Evolutionary conservation across 371 early-diverging fungal genomes (phyloP), one percentile per base, ranked within the genome.

Genomic region (Syncephalastrum contaminatum): DNA sequence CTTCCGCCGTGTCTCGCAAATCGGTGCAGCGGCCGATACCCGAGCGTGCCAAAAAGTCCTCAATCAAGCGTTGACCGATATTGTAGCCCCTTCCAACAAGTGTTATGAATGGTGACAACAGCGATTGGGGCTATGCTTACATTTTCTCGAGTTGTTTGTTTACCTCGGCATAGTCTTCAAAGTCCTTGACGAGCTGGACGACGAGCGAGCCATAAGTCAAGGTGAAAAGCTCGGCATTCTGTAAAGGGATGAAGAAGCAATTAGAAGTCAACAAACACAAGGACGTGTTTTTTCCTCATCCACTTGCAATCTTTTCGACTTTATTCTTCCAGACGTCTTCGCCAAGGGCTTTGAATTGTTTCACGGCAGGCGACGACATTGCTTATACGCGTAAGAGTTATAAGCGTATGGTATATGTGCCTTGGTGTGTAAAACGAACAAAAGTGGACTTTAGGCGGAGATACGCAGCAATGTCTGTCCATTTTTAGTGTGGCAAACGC

Each of bases 151-250:
- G 86, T 67, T 97, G 95, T 66, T 88, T 88, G 75, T 98, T 98
- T 39, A 98, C 97, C 59, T 92, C 89, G 43, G 64, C 60, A 54
- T 92, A 95, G 73, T 96, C 93, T 58, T 96, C 95, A 65, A 89
- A 92, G 76, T 98, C 99, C 64, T 94, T 92, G 47, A 95, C 83
- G 5, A 98, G 83, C 59, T 97, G 98, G 24, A 90, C 90, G 1
- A 98, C 99, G 19, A 98, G 80, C 4, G 99, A 92, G 15, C 99
- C 99, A 72, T 98, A 98, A 48, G 99, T 98, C 53, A 98, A 76
- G 4, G 92, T 90, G 62, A 98, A 98, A n/a, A 98, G 88, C 71
- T 98, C 99, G 4, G 92, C 93, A 65, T 90, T 96, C 85, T 88
- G 71, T 20, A 30, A 12, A 42, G 46, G 10, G 21, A 39, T 24